Conservation (phyloP, 257 asterid species). For the Vinca minor region DNA sequence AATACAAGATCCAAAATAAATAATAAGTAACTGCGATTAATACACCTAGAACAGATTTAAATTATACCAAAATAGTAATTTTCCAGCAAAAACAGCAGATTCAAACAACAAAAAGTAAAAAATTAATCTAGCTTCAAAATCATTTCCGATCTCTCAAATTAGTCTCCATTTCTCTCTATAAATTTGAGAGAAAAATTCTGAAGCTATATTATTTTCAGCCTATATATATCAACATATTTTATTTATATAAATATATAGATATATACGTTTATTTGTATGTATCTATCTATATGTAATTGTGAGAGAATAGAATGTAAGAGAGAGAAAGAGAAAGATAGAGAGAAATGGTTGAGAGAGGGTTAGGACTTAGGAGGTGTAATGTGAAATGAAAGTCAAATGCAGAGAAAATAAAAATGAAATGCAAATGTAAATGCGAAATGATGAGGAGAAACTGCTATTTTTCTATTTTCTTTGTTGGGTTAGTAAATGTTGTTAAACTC, state of each 20-base stretch:
- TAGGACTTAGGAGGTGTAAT: constrained; percentile 24
- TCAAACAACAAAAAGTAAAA: neutral
- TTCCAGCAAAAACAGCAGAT: neutral
- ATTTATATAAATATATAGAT: too few relatives aligned
- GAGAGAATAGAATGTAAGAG: neutral
- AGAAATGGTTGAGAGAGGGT: constrained; percentile 16
- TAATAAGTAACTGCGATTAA: neutral
- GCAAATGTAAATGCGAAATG: constrained; percentile 19
- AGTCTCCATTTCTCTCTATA: constrained; percentile 10
- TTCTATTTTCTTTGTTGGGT: too few relatives aligned
- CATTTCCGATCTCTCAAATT: constrained; percentile 21
- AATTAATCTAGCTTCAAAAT: constrained; percentile 5
- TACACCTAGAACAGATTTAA: constrained; percentile 12
- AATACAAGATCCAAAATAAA: constrained; percentile 7
- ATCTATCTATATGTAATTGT: constrained; percentile 6
- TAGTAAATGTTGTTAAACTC: too few relatives aligned
- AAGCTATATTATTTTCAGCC: neutral
- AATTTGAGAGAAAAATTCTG: constrained; percentile 6
- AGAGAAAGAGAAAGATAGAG: too few relatives aligned
- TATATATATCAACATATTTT: neutral
- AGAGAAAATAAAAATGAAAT: neutral
- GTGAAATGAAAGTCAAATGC: constrained; percentile 43
- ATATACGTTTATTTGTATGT: constrained; percentile 8
- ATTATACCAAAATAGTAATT: neutral
- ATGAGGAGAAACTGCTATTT: too few relatives aligned